Evolutionary conservation across 306 rosid species (phyloP).

Genomic region (Lathyrus aphaca): DNA sequence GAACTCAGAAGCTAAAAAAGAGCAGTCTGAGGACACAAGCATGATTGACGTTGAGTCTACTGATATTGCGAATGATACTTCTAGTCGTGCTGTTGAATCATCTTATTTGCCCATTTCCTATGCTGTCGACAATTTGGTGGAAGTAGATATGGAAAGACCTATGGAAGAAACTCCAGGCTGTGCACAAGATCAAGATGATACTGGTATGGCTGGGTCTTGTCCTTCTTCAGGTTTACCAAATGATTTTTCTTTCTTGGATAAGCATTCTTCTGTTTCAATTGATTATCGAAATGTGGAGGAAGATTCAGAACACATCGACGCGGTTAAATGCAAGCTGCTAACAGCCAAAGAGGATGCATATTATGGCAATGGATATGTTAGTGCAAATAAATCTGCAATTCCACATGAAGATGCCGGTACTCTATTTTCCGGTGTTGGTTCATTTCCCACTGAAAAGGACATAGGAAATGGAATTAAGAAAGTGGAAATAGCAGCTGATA

Average conservation of each 20-base stretch:
- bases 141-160: conserved; percentile 28
- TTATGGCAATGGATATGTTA: conserved; percentile 49
- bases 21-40: conserved; percentile 43
- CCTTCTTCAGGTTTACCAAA: conserved; percentile 42
- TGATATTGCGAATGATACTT: conserved; percentile 43
- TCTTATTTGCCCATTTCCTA: conserved; percentile 39
- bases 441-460: conserved; percentile 43
- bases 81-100: conserved; percentile 41
- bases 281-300: conserved; percentile 34
- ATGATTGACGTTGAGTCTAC: conserved; percentile 32
- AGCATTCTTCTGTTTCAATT: conserved; percentile 37
- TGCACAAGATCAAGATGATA: conserved; percentile 36
- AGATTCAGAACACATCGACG: conserved; percentile 45
- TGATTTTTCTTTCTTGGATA: conserved; percentile 37
- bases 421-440: conserved; percentile 30
- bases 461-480: conserved; percentile 52
- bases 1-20: conserved; percentile 36
- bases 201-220: conserved; percentile 16
- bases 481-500: conserved; percentile 45
- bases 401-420: conserved; percentile 43
- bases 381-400: conserved; percentile 34
- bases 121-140: conserved; percentile 26
- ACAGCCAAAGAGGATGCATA: conserved; percentile 38
- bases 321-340: conserved; percentile 34
- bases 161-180: conserved; percentile 33